A percentile compares a stretch with the other conserved stretches of the same genome.
Conservation (phyloP, 1,284 basidiomycete species). For the Mixia osmundae region DNA sequence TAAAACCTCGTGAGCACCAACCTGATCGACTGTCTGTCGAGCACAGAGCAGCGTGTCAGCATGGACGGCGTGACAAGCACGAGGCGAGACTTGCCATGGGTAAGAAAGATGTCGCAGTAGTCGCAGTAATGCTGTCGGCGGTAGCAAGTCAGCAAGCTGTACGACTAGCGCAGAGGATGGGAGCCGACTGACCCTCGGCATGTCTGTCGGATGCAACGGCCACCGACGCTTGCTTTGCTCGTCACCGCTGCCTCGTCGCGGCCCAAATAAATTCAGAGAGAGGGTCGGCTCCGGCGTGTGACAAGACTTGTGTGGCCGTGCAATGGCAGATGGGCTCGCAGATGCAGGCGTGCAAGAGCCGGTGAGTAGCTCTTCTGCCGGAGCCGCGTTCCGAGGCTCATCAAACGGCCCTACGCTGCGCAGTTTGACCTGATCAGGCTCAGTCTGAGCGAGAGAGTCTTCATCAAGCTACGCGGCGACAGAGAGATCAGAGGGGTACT, state of each 20-base stretch:
- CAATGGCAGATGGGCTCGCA: constrained; percentile 8
- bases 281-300: too few species aligned
- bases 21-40: constrained; percentile 2
- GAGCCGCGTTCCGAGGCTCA: background rate
- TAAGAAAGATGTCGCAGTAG: constrained; percentile 3
- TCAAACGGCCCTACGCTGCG: constrained; percentile 11
- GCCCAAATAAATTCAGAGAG: too few species aligned
- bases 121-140: too few species aligned
- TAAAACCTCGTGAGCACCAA: background rate
- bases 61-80: too few species aligned
- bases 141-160: too few species aligned
- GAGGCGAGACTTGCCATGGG: too few species aligned
- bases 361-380: constrained; percentile 1
- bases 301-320: background rate
- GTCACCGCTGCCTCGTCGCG: too few species aligned
- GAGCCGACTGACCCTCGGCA: too few species aligned
- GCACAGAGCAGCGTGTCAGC: too few species aligned
- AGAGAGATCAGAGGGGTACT: constrained; percentile 75
- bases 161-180: too few species aligned
- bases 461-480: constrained; percentile 87
- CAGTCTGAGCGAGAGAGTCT: constrained; percentile 84
- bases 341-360: constrained; percentile 10
- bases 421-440: constrained; percentile 92
- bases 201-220: too few species aligned
- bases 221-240: too few species aligned